Evolutionary conservation across 1,284 basidiomycete genomes (phyloP).

Genomic region (Apiotrichum gracile): DNA sequence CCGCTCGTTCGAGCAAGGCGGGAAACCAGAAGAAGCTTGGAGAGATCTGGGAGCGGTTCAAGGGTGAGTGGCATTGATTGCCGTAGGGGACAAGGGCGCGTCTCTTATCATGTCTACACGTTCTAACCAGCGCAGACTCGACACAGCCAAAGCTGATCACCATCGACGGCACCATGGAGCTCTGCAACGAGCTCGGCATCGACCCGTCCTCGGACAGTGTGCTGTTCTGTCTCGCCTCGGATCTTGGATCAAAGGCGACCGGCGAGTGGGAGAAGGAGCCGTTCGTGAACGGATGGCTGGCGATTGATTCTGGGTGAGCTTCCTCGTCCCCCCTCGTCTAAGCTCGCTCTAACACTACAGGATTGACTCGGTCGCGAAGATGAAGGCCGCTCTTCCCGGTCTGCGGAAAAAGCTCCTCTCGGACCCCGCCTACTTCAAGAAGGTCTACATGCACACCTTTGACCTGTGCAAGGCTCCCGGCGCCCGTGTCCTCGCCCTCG

Average conservation of each 20-base stretch:
- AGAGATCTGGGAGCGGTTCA: conserved; percentile 46
- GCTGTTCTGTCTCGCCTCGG: conserved; percentile 46
- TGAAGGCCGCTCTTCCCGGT: conserved; percentile 58
- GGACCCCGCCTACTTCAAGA: conserved; percentile 71
- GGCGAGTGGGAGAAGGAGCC: conserved; percentile 70
- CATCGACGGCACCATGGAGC: conserved; percentile 45
- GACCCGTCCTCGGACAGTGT: conserved; percentile 45
- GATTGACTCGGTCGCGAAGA: conserved; percentile 63
- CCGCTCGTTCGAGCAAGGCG: conserved; percentile 7
- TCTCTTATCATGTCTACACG: too few relatives aligned
- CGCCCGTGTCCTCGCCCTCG: conserved; percentile 49
- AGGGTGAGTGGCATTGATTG: conserved; percentile 29
- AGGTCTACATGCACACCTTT: conserved; percentile 85
- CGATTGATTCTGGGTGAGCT: conserved; percentile 37
- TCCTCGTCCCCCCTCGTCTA: background rate
- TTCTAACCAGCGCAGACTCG: conserved; percentile 23
- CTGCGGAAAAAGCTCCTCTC: conserved; percentile 61
- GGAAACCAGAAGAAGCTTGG: conserved; percentile 42
- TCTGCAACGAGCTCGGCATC: conserved; percentile 44
- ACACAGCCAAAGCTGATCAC: conserved; percentile 42
- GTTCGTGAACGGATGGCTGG: conserved; percentile 77
- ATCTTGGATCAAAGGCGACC: conserved; percentile 49
- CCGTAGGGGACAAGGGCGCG: too few relatives aligned
- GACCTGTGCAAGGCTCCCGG: conserved; percentile 74
- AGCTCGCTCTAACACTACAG: conserved; percentile 46